These are phyloP conservation scores for Ganoderma resinaceum DNA, from an alignment of 1,284 basidiomycete species.

Conservation along the genomic window DNA sequence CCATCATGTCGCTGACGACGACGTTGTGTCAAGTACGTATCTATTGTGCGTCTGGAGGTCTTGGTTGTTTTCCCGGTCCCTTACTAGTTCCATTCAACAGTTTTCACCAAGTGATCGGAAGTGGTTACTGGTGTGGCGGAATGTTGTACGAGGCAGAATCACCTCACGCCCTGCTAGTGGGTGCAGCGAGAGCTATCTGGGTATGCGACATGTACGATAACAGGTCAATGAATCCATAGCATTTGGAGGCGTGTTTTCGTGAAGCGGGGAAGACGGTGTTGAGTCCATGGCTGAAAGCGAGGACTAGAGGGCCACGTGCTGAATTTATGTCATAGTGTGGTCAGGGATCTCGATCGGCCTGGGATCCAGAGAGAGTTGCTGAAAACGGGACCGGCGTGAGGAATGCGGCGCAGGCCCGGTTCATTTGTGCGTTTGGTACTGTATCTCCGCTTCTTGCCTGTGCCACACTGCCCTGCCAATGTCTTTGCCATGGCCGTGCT, in stretches of 20 bases:
- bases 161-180: neutral
- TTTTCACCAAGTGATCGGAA: constrained; percentile 45
- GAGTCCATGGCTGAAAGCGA: neutral
- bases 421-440: constrained; percentile 7
- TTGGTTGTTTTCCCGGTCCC: constrained; percentile 15
- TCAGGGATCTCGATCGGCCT: neutral
- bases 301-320: too few species aligned
- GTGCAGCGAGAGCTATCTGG: neutral
- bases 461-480: constrained; percentile 10
- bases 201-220: constrained; percentile 11
- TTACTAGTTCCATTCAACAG: constrained; percentile 32
- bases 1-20: constrained; percentile 92
- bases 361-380: neutral
- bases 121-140: neutral
- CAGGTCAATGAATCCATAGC: constrained; percentile 9
- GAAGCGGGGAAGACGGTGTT: neutral
- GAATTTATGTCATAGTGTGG: neutral
- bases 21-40: constrained; percentile 89
- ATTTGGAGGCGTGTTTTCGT: neutral
- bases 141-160: neutral
- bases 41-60: neutral
- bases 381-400: neutral
- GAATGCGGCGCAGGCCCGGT: neutral
- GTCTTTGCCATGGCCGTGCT: constrained; percentile 1
- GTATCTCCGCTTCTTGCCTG: constrained; percentile 25